These are phyloP conservation scores for Ascochyta lentis DNA, from an alignment of 2,329 filamentous ascomycete species.

Conservation along the genomic window DNA sequence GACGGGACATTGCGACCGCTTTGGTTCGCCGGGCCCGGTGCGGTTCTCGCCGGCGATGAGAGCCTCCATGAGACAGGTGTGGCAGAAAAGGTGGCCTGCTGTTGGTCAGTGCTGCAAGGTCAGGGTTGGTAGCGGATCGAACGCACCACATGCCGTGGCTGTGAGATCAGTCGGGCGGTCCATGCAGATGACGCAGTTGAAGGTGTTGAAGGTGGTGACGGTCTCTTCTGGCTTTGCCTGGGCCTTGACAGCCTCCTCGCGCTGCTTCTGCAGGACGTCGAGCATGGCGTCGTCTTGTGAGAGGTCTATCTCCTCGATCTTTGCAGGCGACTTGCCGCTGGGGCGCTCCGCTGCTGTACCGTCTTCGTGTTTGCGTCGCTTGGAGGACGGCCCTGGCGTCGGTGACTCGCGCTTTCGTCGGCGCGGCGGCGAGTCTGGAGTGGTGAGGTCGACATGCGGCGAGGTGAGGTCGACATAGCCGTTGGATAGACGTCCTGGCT, in stretches of 20 bases:
- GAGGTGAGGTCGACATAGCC: conserved; percentile 48
- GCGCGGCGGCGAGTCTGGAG: conserved; percentile 30
- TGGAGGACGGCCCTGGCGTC: conserved; percentile 40
- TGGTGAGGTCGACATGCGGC: conserved; percentile 14
- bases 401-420: conserved; percentile 31
- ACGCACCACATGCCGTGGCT: conserved; percentile 65
- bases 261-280: conserved; percentile 59
- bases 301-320: conserved; percentile 60
- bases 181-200: conserved; percentile 70
- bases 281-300: conserved; percentile 53
- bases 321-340: conserved; percentile 15
- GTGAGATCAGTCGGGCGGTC: conserved; percentile 66
- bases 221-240: conserved; percentile 51
- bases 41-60: conserved; percentile 63
- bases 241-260: conserved; percentile 58
- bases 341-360: conserved; percentile 8
- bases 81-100: conserved; percentile 68
- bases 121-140: conserved; percentile 23
- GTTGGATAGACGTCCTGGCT: conserved; percentile 39
- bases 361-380: conserved; percentile 38
- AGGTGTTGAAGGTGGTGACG: conserved; percentile 53
- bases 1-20: conserved; percentile 55
- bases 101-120: conserved; percentile 10
- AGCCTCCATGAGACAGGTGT: conserved; percentile 67
- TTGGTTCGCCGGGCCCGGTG: conserved; percentile 51